Evolutionary conservation across 441 rosid genomes (phyloP).

Genomic region (Rhodomyrtus psidioides): DNA sequence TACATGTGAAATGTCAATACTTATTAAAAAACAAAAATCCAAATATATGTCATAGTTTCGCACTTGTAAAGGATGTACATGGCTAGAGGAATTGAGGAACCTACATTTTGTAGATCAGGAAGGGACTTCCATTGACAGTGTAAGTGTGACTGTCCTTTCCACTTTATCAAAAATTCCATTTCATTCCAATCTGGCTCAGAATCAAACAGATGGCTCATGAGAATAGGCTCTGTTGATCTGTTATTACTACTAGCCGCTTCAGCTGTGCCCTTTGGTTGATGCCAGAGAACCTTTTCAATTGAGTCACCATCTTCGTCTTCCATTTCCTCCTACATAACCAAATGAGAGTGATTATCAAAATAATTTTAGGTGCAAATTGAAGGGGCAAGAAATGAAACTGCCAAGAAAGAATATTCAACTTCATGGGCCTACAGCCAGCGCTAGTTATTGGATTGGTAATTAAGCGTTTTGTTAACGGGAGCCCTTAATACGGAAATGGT

Average conservation of each 20-base stretch:
- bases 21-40: background rate
- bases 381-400: background rate
- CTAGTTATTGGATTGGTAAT: background rate
- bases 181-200: conserved; percentile 82
- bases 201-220: conserved; percentile 69
- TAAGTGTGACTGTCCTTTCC: conserved; percentile 99
- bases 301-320: conserved; percentile 95
- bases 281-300: conserved; percentile 97
- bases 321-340: conserved; percentile 59
- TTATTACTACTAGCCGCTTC: conserved; percentile 58
- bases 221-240: conserved; percentile 65
- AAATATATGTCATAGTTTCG: background rate
- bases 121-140: conserved; percentile 98
- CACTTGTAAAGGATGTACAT: background rate
- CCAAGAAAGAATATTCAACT: background rate
- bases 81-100: background rate
- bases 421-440: background rate
- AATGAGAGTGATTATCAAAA: background rate
- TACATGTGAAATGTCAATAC: background rate
- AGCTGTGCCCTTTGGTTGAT: conserved; percentile 84
- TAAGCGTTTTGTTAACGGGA: background rate
- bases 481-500: background rate
- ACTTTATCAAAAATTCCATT: conserved; percentile 92
- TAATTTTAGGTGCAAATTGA: background rate
- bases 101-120: conserved; percentile 85